phyloP scores from a whole-genome alignment of 306 rosid species.

The Fragaria vesca region DNA sequence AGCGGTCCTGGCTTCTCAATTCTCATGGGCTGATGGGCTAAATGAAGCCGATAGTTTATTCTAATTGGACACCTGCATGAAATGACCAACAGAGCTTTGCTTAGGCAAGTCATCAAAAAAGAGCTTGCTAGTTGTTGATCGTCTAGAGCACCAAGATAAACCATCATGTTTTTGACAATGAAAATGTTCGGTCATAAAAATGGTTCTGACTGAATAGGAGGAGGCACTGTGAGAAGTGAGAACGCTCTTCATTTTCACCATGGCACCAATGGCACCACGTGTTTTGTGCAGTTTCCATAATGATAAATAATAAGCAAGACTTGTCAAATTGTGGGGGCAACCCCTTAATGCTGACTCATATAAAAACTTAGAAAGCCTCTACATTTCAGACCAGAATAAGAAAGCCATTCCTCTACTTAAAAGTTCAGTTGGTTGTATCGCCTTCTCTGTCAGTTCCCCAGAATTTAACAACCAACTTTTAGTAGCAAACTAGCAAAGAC shows the following conservation, averaged over 20 bases:
- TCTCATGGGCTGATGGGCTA: neutral
- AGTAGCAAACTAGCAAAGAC: neutral
- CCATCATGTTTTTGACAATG: neutral
- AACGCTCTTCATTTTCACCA: neutral
- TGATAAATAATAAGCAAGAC: neutral
- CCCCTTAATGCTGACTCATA: constrained; percentile 22
- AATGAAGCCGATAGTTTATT: neutral
- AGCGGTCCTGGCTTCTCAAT: no score
- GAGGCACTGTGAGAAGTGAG: neutral
- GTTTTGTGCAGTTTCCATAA: neutral
- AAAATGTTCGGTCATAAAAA: neutral
- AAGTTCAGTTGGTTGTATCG: neutral
- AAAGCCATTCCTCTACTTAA: neutral
- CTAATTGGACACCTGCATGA: neutral
- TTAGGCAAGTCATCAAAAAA: neutral
- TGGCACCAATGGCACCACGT: neutral
- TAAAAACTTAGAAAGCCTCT: neutral
- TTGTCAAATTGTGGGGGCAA: constrained; percentile 26
- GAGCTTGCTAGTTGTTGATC: neutral
- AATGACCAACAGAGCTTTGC: neutral
- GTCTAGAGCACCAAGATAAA: neutral
- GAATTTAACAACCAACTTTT: constrained; percentile 17
- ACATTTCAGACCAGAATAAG: neutral
- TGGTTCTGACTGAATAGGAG: neutral
- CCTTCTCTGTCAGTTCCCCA: neutral